Evolutionary conservation across 2,329 filamentous ascomycete species (phyloP).

Genomic region (Tolypocladium guangdongense): DNA sequence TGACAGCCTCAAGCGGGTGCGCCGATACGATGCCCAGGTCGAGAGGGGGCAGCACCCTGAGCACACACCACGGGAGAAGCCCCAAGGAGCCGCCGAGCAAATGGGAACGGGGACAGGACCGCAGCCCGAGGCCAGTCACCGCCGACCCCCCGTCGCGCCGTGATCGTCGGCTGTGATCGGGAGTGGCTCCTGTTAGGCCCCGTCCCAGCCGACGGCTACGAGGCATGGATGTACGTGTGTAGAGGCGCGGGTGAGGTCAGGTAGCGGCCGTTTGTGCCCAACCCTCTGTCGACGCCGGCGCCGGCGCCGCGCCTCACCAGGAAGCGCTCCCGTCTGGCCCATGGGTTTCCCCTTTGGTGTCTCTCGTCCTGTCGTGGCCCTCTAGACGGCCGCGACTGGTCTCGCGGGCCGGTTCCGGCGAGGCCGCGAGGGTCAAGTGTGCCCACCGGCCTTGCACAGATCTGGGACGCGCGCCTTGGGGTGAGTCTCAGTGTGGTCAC

Average conservation of each 20-base stretch:
- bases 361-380: neutral
- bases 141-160: neutral
- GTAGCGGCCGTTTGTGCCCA: constrained; percentile 9
- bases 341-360: neutral
- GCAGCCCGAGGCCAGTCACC: neutral
- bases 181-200: neutral
- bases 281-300: constrained; percentile 2
- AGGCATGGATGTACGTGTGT: neutral
- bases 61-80: neutral
- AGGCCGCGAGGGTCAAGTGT: constrained; percentile 1
- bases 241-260: constrained; percentile 3
- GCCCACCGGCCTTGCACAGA: neutral
- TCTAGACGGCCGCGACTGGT: neutral
- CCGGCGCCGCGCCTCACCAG: neutral
- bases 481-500: neutral
- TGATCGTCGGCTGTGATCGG: neutral
- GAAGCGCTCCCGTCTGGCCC: neutral
- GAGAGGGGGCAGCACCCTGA: neutral
- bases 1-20: constrained; percentile 5
- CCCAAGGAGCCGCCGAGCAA: neutral
- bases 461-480: neutral
- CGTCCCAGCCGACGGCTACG: neutral
- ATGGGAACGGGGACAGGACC: neutral
- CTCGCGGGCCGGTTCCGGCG: constrained; percentile 4
- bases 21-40: neutral